Base-by-base conservation (phyloP, 257 asterid genomes). In the Solanum acaule region DNA sequence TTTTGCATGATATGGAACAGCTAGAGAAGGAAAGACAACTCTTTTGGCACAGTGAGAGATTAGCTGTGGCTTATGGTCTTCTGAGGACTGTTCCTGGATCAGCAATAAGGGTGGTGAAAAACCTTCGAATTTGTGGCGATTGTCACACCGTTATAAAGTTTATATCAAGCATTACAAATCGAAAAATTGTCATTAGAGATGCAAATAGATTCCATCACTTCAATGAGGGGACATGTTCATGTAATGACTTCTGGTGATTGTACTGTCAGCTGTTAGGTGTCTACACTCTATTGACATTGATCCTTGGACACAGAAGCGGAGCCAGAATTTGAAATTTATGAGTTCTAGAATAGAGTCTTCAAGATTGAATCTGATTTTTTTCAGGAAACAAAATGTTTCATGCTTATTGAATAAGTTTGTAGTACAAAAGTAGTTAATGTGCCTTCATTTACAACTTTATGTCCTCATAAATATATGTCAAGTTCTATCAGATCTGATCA, bases 31-130 rank as follows among this genome's bases (percentile, higher is more conserved):
- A 94, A 84, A 92, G 93, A 10, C 98, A 94, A 68, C 95, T 96
- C 35, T 96, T 94, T 90, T 94, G 98, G 98, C 98, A 96, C 86
- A 93, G 98, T 71, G 98, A 95, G 93, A 93, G 96, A 86, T 76
- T 93, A 81, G 98, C 98, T 18, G 91, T 95, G 33, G 98, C 96
- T 23, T 96, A 94, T 42, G 98, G 97, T 35, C 87, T 96, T 91
- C 94, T 95, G n/a, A 95, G 89, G 65, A 92, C 95, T 61, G 90
- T 90, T 44, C 94, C 93, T 3, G 93, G 96, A 25, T 35, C 93
- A 10, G 75, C 93, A 0, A 90, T 94, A 89, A 90, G 98, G 84
- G 90, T 96, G 34, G 72, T 95, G 40, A 95, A 96, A 91, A 96
- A 95, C 78, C 94, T 95, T 9, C 92, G 98, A 8, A 92, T 95